Evolutionary conservation across 2,329 filamentous ascomycete genomes (phyloP).

Genomic region (Colletotrichum kahawae): DNA sequence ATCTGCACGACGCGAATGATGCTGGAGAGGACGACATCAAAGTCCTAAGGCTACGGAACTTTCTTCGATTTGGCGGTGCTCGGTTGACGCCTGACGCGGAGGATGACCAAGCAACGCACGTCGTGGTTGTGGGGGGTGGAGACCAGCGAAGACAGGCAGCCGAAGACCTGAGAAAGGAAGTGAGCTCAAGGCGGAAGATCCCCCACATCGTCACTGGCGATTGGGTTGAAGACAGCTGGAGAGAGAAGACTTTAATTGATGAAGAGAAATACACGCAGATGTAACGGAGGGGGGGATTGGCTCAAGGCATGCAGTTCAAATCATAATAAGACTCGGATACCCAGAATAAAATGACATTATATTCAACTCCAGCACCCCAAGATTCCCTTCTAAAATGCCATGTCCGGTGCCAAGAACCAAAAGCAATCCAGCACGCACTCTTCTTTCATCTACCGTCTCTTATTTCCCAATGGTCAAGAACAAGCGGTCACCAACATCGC

Average conservation of each 20-base stretch:
- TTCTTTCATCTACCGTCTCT: background rate
- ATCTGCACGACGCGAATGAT: constrained; percentile 34
- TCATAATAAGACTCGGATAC: background rate
- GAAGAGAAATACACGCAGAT: constrained; percentile 66
- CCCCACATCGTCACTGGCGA: constrained; percentile 71
- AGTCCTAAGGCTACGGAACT: constrained; percentile 51
- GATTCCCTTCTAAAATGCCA: background rate
- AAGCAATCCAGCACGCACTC: background rate
- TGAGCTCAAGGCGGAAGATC: constrained; percentile 44
- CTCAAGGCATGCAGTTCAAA: background rate
- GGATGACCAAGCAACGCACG: constrained; percentile 70
- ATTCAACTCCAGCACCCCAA: background rate
- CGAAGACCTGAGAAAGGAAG: constrained; percentile 42
- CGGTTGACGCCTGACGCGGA: constrained; percentile 54
- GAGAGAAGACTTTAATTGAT: constrained; percentile 77
- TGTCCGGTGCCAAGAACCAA: background rate
- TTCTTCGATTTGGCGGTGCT: constrained; percentile 74
- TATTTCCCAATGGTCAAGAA: constrained; percentile 90
- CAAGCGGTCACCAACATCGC: constrained; percentile 88
- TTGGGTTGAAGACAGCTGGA: constrained; percentile 86
- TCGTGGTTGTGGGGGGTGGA: constrained; percentile 58
- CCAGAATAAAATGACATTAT: background rate
- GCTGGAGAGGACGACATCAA: constrained; percentile 31
- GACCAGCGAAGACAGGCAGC: constrained; percentile 41
- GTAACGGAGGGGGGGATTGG: constrained; percentile 16